These are phyloP conservation scores for Cymodocea nodosa DNA, from an alignment of 116 monocot species.

Conservation along the genomic window DNA sequence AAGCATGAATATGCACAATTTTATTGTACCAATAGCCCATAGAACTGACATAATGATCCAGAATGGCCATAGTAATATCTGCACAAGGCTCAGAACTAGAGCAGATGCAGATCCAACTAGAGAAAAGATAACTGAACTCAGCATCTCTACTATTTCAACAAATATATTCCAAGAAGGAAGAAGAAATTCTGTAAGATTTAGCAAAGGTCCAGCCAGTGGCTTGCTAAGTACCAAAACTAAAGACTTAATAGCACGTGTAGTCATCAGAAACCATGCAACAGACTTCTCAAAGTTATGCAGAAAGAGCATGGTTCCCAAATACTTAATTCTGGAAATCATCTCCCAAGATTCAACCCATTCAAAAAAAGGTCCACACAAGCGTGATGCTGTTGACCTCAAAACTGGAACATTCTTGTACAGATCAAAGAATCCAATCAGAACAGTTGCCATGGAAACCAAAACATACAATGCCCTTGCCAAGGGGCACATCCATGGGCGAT, in stretches of 20 bases:
- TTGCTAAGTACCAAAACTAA: constrained; percentile 47
- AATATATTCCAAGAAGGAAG: constrained; percentile 55
- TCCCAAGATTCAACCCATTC: constrained; percentile 98
- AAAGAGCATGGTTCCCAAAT: constrained; percentile 96
- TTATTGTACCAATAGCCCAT: constrained; percentile 51
- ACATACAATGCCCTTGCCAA: constrained; percentile 74
- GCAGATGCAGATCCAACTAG: constrained; percentile 41
- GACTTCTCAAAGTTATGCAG: constrained; percentile 90
- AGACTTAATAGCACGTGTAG: constrained; percentile 42
- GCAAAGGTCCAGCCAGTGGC: constrained; percentile 57
- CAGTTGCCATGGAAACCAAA: constrained; percentile 67
- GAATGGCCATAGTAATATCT: constrained; percentile 72
- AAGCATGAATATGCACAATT: not conserved
- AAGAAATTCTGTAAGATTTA: constrained; percentile 51
- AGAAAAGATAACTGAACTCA: constrained; percentile 37
- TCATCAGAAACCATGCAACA: constrained; percentile 66
- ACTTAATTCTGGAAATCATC: constrained; percentile 92
- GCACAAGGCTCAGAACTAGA: constrained; percentile 18
- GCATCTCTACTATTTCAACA: constrained; percentile 30
- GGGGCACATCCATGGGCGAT: constrained; percentile 99
- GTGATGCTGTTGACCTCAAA: constrained; percentile 75
- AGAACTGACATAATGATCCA: constrained; percentile 35
- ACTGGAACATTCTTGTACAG: constrained; percentile 95
- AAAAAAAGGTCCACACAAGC: constrained; percentile 87
- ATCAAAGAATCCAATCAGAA: constrained; percentile 98